Evolutionary conservation across 1,139 yeast species (phyloP).

Genomic region (Suhomyces panamericanus): DNA sequence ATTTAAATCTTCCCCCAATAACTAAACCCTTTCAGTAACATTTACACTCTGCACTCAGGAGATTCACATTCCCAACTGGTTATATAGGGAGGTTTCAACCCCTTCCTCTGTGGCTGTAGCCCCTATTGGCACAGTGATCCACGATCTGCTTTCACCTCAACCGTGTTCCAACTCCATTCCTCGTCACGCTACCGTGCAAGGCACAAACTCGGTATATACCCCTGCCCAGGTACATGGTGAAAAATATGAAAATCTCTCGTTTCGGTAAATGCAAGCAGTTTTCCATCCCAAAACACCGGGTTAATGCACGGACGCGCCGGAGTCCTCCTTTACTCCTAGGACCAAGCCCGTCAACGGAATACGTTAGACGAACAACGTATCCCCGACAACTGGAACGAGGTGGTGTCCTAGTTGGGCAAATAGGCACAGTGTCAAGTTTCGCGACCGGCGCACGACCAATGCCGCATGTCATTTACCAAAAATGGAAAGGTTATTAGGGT

Average conservation of each 20-base stretch:
- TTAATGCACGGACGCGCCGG: neutral
- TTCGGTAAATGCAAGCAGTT: neutral
- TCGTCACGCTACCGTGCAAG: neutral
- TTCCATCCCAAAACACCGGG: neutral
- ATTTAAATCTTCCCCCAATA: too few species aligned
- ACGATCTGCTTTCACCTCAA: too few species aligned
- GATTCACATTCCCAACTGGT: too few species aligned
- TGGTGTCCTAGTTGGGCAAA: slow-evolving; percentile 3
- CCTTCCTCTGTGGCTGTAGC: too few species aligned
- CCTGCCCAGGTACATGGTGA: neutral
- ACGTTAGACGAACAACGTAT: slow-evolving; percentile 1
- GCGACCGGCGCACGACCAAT: neutral
- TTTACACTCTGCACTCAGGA: too few species aligned
- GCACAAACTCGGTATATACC: neutral
- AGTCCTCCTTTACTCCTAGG: neutral
- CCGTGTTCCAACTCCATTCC: too few species aligned
- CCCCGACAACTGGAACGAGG: slow-evolving; percentile 2
- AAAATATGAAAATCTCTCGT: neutral
- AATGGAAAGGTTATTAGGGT: slow-evolving; percentile 3
- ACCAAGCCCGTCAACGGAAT: neutral
- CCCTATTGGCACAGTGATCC: too few species aligned
- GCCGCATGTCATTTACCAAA: slow-evolving; percentile 7
- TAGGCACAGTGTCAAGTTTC: neutral
- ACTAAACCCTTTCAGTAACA: too few species aligned
- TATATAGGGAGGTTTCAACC: too few species aligned